These are phyloP conservation scores for Solanum appendiculatum DNA, from an alignment of 257 asterid genomes.

Conservation along the genomic window DNA sequence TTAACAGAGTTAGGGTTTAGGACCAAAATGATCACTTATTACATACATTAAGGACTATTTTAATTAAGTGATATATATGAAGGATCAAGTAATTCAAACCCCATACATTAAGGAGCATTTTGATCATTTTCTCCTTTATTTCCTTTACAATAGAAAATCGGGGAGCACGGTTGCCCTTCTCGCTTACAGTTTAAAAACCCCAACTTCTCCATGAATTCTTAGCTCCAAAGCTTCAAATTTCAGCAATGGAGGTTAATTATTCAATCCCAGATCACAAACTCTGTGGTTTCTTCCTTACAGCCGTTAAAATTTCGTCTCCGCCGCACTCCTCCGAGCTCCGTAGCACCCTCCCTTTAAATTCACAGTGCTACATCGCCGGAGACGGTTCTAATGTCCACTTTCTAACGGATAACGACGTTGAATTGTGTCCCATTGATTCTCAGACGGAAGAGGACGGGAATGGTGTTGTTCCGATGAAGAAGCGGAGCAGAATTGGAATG, in stretches of 20 bases:
- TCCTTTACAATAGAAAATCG: not conserved
- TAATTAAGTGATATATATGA: not conserved
- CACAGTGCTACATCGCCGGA: slow-evolving; percentile 37
- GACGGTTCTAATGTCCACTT: slow-evolving; percentile 29
- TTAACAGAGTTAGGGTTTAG: not conserved
- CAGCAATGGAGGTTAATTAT: not conserved
- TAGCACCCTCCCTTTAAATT: slow-evolving; percentile 10
- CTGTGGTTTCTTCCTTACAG: slow-evolving; percentile 63
- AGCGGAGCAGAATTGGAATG: slow-evolving; percentile 56
- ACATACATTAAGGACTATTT: not conserved
- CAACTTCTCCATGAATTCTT: not conserved
- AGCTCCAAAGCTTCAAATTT: not conserved
- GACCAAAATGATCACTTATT: not conserved
- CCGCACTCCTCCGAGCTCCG: slow-evolving; percentile 9
- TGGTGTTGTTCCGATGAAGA: slow-evolving; percentile 19
- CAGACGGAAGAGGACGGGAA: not conserved
- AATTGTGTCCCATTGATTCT: slow-evolving; percentile 29
- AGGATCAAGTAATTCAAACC: not conserved
- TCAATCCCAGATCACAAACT: slow-evolving; percentile 38
- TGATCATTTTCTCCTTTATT: not conserved
- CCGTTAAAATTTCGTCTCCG: slow-evolving; percentile 20
- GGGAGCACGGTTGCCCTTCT: not conserved
- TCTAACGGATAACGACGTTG: slow-evolving; percentile 23
- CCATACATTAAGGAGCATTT: not conserved
- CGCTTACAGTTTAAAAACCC: not conserved